These are phyloP conservation scores for Aspergillus flavus DNA, from an alignment of 2,329 filamentous ascomycete genomes.

Conservation along the genomic window DNA sequence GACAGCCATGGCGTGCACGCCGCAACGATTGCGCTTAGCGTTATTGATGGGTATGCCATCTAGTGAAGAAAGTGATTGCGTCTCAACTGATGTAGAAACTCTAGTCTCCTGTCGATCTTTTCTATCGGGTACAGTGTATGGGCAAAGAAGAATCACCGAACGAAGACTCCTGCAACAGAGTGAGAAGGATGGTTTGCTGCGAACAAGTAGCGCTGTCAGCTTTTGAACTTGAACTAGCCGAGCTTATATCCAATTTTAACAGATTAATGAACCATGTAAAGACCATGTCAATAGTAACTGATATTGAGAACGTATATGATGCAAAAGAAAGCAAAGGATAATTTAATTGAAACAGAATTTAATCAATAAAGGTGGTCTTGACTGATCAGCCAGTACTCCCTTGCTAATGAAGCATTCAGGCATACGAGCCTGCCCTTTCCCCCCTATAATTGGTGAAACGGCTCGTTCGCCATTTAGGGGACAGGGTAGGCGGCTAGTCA, in stretches of 20 bases:
- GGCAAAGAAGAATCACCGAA: background rate
- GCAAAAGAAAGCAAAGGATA: no score
- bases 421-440: no score
- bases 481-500: background rate
- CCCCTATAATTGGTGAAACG: no score
- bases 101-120: background rate
- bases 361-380: no score
- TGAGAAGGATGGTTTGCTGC: background rate
- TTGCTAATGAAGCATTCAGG: no score
- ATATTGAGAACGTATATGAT: no score
- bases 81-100: background rate
- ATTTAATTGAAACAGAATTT: no score
- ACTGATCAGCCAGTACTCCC: no score
- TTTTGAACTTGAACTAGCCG: no score
- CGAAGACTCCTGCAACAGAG: background rate
- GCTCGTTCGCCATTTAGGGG: background rate
- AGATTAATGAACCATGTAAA: background rate
- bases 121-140: background rate
- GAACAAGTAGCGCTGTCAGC: background rate
- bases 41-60: background rate
- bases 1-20: background rate
- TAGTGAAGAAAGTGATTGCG: background rate
- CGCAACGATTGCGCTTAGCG: background rate
- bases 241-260: background rate
- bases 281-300: no score